Base-by-base conservation (phyloP, 441 rosid species). In the Aleurites moluccanus region DNA sequence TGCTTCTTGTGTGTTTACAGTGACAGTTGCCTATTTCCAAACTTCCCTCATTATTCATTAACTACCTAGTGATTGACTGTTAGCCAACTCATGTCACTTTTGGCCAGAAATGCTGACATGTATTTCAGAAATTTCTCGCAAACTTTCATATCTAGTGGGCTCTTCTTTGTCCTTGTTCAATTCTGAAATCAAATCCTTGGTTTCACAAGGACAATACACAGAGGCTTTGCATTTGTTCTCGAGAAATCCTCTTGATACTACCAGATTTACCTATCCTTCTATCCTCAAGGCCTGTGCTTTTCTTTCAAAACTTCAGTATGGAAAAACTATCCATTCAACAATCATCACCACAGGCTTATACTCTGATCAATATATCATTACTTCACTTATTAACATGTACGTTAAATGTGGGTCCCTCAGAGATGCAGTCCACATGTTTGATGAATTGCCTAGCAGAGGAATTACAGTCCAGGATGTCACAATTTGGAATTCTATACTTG, bases 261-360 rank as follows among this genome's bases (percentile, higher is more conserved):
- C 86, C 64, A 77, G 76, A 57, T 89, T 87, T 87, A 80, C 86
- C 73, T 91, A 79, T 73, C 97, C 93, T 74, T 88, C 91, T 70
- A 87, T 91, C 74, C 92, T 93, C 74, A 93, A 90, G 77, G 98
- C 91, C 80, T 90, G 94, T 73, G 86, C 89, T 72, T 83, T 63
- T 74, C 87, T 87, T 27, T 69, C 87, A 7, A 80, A 81, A 52
- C 86, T 93, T 69, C 55, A 53, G 30, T 70, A 87, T 79, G 98
- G 95, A 10, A 84, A 88, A 81, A 80, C 78, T 18, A 55, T 93
- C 57, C 98, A 93, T 63, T 86, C 92, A 27, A 78, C 87, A 1
- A 75, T 89, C 75, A 67, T 81, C 75, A 71, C 76, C 30, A 55
- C 80, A 77, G 94, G 91, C n/a, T 67, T 84, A 69, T 80, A 62